Percentiles rank a stretch among this genome's conserved stretches.
Conservation (phyloP, 2,329 filamentous ascomycete species). For the Lachnellula subtilissima region DNA sequence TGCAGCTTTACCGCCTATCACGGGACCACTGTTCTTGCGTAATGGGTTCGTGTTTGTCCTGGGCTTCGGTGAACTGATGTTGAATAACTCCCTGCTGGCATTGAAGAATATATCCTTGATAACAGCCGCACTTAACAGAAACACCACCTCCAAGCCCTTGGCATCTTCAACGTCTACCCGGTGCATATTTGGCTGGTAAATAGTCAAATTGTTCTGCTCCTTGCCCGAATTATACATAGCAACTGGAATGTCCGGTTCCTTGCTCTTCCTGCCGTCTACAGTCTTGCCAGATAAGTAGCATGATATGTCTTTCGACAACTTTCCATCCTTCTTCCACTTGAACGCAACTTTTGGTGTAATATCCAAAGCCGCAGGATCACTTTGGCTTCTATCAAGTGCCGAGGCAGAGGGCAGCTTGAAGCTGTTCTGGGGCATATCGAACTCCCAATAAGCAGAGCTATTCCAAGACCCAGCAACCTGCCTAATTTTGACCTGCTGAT, state of each 20-base stretch:
- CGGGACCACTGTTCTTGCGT: conserved; percentile 27
- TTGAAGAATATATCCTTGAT: conserved; percentile 62
- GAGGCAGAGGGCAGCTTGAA: conserved; percentile 79
- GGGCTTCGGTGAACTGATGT: conserved; percentile 51
- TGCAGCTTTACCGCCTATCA: conserved; percentile 18
- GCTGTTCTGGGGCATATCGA: conserved; percentile 81
- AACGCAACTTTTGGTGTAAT: conserved; percentile 73
- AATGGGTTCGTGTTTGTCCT: conserved; percentile 12
- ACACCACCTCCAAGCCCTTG: conserved; percentile 83
- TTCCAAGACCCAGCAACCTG: conserved; percentile 74
- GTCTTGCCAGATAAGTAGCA: conserved; percentile 81
- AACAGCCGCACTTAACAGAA: conserved; percentile 59
- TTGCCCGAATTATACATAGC: conserved; percentile 74
- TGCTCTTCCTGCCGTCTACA: conserved; percentile 68
- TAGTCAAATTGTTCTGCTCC: conserved; percentile 58
- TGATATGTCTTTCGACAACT: conserved; percentile 79
- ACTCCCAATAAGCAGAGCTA: conserved; percentile 78
- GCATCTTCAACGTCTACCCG: conserved; percentile 89
- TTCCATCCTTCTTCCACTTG: conserved; percentile 83
- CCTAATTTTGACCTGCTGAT: conserved; percentile 71
- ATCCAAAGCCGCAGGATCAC: conserved; percentile 50
- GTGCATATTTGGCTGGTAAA: conserved; percentile 90
- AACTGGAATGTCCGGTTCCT: conserved; percentile 94
- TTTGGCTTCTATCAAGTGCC: conserved; percentile 68
- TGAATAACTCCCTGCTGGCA: conserved; percentile 71